Conservation (phyloP, 257 asterid genomes). For the Fraxinus pennsylvanica region DNA sequence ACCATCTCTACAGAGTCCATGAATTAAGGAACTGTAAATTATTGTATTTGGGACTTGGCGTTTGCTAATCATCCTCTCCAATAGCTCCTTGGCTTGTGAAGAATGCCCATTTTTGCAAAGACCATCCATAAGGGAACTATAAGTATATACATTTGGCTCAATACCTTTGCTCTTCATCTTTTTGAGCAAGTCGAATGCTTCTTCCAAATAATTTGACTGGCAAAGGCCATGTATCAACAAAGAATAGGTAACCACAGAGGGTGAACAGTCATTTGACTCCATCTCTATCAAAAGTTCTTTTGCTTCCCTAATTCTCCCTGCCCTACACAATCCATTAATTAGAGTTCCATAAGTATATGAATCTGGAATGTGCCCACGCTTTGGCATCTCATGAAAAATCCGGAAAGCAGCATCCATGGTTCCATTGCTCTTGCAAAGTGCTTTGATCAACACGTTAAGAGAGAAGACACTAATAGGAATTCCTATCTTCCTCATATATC, state of each 20-base stretch:
- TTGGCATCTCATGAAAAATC: slow-evolving; percentile 79
- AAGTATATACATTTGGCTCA: slow-evolving; percentile 84
- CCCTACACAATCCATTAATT: slow-evolving; percentile 77
- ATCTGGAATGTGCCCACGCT: slow-evolving; percentile 71
- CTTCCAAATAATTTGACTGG: slow-evolving; percentile 55
- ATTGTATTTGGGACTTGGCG: slow-evolving; percentile 63
- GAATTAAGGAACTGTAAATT: slow-evolving; percentile 77
- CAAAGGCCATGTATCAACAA: slow-evolving; percentile 74
- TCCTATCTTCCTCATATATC: slow-evolving; percentile 67
- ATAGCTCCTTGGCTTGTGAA: slow-evolving; percentile 59
- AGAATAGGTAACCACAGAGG: slow-evolving; percentile 72
- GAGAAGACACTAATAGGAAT: slow-evolving; percentile 64
- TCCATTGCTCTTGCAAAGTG: slow-evolving; percentile 70
- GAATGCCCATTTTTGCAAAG: slow-evolving; percentile 87
- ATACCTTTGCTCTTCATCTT: slow-evolving; percentile 74
- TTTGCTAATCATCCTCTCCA: slow-evolving; percentile 62
- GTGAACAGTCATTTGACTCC: slow-evolving; percentile 75
- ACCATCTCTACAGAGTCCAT: slow-evolving; percentile 77
- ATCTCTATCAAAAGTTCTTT: slow-evolving; percentile 78
- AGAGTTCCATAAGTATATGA: slow-evolving; percentile 85
- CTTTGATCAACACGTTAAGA: slow-evolving; percentile 77
- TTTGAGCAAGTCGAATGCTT: slow-evolving; percentile 63
- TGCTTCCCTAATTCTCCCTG: slow-evolving; percentile 69
- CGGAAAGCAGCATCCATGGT: slow-evolving; percentile 71
- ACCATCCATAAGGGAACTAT: slow-evolving; percentile 81